These are phyloP conservation scores for Capsicum pubescens DNA, from an alignment of 257 asterid species.

Conservation along the genomic window DNA sequence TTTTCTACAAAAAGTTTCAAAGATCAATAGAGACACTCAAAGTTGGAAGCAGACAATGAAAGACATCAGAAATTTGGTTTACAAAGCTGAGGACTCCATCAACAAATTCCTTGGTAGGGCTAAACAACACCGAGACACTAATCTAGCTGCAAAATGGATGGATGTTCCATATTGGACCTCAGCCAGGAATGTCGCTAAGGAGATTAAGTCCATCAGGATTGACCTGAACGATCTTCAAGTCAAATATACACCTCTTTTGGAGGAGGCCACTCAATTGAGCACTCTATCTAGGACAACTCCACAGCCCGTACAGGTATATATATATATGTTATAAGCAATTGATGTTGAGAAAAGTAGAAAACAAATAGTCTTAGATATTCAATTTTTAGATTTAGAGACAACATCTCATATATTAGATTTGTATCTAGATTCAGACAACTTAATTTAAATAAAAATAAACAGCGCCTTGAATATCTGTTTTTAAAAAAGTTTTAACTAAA, in stretches of 20 bases:
- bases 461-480: too few species aligned
- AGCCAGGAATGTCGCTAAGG: not conserved
- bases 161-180: not conserved
- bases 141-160: not conserved
- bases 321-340: too few species aligned
- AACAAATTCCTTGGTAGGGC: conserved; percentile 28
- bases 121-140: not conserved
- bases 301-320: not conserved
- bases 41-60: not conserved
- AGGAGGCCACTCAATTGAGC: not conserved
- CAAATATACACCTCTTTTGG: not conserved
- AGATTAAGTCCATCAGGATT: not conserved
- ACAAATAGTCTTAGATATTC: too few species aligned
- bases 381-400: too few species aligned
- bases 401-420: too few species aligned
- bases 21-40: not conserved
- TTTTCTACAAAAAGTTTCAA: not conserved
- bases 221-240: not conserved
- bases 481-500: too few species aligned
- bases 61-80: conserved; percentile 27
- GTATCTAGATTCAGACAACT: too few species aligned
- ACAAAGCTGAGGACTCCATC: conserved; percentile 36
- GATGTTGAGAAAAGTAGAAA: too few species aligned
- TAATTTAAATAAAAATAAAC: too few species aligned
- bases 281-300: not conserved